A percentile compares a stretch with the other conserved stretches of the same genome.
These are phyloP conservation scores for Hypomontagnella monticulosa DNA, from an alignment of 495 filamentous ascomycete species.

Conservation along the genomic window DNA sequence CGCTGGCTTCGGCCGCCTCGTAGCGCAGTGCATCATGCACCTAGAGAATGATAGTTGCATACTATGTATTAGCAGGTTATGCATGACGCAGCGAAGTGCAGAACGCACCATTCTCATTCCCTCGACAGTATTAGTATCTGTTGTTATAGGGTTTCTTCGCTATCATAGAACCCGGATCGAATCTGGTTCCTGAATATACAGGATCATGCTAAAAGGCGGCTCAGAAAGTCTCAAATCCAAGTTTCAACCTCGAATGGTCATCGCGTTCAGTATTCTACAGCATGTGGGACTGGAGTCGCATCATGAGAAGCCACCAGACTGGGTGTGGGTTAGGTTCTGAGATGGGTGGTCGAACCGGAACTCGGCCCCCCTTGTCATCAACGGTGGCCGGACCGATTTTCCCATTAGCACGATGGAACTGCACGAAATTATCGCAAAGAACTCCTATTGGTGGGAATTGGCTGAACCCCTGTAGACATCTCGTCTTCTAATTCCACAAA, in stretches of 20 bases:
- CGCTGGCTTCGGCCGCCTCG: constrained; percentile 17
- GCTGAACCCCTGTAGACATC: constrained; percentile 2
- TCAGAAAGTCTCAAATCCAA: constrained; percentile 8
- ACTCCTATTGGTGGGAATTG: constrained; percentile 36
- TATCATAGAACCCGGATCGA: not conserved
- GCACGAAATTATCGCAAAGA: constrained; percentile 36
- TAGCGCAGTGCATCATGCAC: constrained; percentile 23
- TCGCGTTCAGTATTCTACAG: not conserved
- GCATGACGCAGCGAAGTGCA: constrained; percentile 12
- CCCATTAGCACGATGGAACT: constrained; percentile 33
- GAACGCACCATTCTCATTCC: not conserved
- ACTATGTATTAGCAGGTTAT: not conserved
- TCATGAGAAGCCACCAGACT: constrained; percentile 9
- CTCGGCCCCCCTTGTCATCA: constrained; percentile 26
- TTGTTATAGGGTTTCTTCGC: not conserved
- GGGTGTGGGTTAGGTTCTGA: constrained; percentile 18
- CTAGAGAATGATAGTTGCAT: constrained; percentile 8
- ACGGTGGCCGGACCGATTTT: constrained; percentile 40
- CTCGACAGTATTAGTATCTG: not conserved
- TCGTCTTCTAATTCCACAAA: constrained; percentile 35
- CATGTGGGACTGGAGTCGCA: not conserved
- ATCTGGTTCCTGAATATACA: not conserved
- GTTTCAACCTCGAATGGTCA: constrained; percentile 2
- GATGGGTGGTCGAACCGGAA: constrained; percentile 37
- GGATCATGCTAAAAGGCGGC: not conserved